Conservation (phyloP, 805 yeast species). For the Lipomyces sp. region DNA sequence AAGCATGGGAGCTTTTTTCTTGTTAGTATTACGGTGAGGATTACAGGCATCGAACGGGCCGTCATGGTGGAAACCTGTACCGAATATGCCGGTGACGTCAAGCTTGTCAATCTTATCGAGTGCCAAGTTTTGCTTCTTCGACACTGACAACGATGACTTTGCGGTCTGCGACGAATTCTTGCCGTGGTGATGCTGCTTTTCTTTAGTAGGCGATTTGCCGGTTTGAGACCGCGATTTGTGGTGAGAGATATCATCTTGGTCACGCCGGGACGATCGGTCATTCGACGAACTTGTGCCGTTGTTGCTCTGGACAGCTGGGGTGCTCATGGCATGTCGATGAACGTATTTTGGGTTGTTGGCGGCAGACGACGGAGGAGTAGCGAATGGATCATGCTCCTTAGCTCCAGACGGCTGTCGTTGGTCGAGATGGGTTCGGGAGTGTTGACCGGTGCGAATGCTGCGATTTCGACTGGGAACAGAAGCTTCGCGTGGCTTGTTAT, state of each 20-base stretch:
- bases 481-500: constrained; percentile 7
- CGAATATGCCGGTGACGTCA: constrained; percentile 94
- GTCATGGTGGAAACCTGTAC: constrained; percentile 95
- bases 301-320: not conserved
- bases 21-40: constrained; percentile 85
- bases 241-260: not conserved
- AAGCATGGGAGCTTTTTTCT: constrained; percentile 81
- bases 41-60: constrained; percentile 99
- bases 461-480: not conserved
- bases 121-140: constrained; percentile 46
- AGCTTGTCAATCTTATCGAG: constrained; percentile 93
- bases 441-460: not conserved
- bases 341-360: not conserved
- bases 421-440: not conserved
- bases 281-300: not conserved
- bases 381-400: constrained; percentile 17
- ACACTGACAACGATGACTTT: constrained; percentile 8
- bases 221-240: constrained; percentile 12
- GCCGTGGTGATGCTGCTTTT: constrained; percentile 10
- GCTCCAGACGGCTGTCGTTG: constrained; percentile 3
- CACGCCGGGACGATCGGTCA: not conserved
- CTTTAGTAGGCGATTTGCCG: not conserved
- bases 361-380: constrained; percentile 18
- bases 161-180: constrained; percentile 7
- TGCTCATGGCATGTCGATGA: constrained; percentile 10